These are phyloP conservation scores for Pulveroboletus sp. DNA, from an alignment of 768 basidiomycete species.

Conservation along the genomic window DNA sequence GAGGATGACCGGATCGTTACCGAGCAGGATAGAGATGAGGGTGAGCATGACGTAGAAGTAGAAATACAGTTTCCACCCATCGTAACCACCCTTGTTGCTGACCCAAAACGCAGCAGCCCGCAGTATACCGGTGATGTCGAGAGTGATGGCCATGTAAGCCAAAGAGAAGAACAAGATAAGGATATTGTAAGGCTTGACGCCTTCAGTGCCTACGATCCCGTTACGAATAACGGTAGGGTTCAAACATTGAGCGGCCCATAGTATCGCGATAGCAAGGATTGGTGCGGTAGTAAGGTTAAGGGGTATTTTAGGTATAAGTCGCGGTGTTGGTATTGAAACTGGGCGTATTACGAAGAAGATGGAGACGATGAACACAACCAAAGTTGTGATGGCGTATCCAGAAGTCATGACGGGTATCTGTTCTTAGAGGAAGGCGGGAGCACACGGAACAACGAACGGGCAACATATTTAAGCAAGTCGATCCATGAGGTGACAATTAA, in stretches of 20 bases:
- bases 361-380: constrained; percentile 52
- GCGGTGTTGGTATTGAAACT: constrained; percentile 38
- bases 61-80: constrained; percentile 70
- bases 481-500: background rate
- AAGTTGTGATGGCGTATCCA: constrained; percentile 44
- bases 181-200: constrained; percentile 88
- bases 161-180: constrained; percentile 89
- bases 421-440: background rate
- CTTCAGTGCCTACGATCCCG: constrained; percentile 79
- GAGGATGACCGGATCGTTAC: constrained; percentile 92
- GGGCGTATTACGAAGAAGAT: constrained; percentile 52
- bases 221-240: constrained; percentile 49
- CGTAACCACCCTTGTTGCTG: constrained; percentile 70
- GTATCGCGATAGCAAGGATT: constrained; percentile 47
- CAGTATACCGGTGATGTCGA: constrained; percentile 87
- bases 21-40: constrained; percentile 72
- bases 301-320: constrained; percentile 34
- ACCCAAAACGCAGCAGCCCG: constrained; percentile 89
- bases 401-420: constrained; percentile 38
- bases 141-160: constrained; percentile 89
- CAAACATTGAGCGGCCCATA: constrained; percentile 58
- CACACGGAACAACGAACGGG: background rate
- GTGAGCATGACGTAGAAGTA: constrained; percentile 87
- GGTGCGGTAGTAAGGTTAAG: constrained; percentile 55
- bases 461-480: background rate